phyloP scores from a whole-genome alignment of 2,329 filamentous ascomycete genomes.

The Penicillium psychrosexuale region DNA sequence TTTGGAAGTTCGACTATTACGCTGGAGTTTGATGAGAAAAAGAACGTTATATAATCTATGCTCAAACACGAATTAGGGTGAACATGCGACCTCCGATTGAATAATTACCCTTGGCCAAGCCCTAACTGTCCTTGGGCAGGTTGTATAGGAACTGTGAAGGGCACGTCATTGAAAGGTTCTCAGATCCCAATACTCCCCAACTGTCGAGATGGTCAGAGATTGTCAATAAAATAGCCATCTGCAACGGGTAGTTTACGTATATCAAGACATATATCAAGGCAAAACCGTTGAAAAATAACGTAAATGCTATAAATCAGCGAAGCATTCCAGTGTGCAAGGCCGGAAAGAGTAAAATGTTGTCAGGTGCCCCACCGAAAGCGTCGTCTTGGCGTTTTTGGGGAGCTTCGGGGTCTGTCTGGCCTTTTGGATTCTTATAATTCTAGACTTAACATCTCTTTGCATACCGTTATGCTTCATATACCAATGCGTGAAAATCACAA shows the following conservation, averaged over 20 bases:
- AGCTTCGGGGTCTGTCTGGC: conserved; percentile 14
- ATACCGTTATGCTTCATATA: conserved; percentile 44
- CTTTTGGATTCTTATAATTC: not conserved
- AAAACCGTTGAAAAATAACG: not conserved
- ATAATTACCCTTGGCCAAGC: not conserved
- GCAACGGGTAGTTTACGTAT: not conserved
- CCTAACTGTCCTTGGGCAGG: not conserved
- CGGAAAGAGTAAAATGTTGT: conserved; percentile 14
- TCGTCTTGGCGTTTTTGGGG: conserved; percentile 20
- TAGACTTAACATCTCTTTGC: conserved; percentile 1
- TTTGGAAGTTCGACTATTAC: not conserved
- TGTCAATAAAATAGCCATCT: not conserved
- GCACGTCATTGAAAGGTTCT: not conserved
- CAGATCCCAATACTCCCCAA: not conserved
- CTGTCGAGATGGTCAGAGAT: not conserved
- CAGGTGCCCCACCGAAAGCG: conserved; percentile 26
- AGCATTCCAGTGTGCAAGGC: not conserved
- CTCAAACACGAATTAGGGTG: not conserved
- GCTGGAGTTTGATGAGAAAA: not conserved
- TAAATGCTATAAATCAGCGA: not conserved
- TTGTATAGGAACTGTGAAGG: not conserved
- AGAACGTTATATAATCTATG: not conserved
- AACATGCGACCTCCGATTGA: not conserved
- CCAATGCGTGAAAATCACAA: conserved; percentile 41
- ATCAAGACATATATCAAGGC: no score